Base-by-base conservation (phyloP, 805 yeast species). In the Candida peoriensis region DNA sequence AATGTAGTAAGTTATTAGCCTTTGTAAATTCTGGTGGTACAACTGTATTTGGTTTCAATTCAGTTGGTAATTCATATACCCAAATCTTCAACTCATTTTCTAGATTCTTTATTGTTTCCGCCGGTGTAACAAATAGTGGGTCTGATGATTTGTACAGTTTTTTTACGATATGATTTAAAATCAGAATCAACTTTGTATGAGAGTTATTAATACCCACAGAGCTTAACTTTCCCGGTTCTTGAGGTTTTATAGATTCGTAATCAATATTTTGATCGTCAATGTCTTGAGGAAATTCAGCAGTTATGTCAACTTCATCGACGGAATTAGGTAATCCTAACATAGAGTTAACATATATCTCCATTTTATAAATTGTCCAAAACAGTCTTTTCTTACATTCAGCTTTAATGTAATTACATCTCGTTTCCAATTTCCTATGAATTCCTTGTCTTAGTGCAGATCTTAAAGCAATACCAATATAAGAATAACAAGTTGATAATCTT, bases 301-400 rank as follows among this genome's bases (percentile, higher is more conserved):
- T 95, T 46, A 84, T 81, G 47, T 89, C 96, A 41, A 78, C 85
- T 41, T 84, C 88, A 41, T 77, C 72, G 14, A 89, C 74, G 1
- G 68, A 60, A 43, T 90, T 68, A 1, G 97, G 97, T 32, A 88
- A 64, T 1, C 96, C 96, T 44, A 89, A 57, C 74, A 88, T 79
- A 4, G 96, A 84, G 56, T 87, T 86, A 38, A 88, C 84, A 54
- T 89, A 89, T 25, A 87, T 78, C 55, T 89, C 96, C 84, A 88
- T 74, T 55, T 89, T 88, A 57, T 84, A 81, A 39, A 89, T 81
- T 1, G 96, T 84, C 78, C 86, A 88, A 55, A 88, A 88, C 20
- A 88, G 63, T 42, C 96, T 69, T 55, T 87, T 89, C 37, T 95
- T 68, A 32, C 87, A 83, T 53, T 89, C 96, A 24, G 81, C 68